These are phyloP conservation scores for Penicillium sp. DNA, from an alignment of 2,329 filamentous ascomycete species.

Conservation along the genomic window DNA sequence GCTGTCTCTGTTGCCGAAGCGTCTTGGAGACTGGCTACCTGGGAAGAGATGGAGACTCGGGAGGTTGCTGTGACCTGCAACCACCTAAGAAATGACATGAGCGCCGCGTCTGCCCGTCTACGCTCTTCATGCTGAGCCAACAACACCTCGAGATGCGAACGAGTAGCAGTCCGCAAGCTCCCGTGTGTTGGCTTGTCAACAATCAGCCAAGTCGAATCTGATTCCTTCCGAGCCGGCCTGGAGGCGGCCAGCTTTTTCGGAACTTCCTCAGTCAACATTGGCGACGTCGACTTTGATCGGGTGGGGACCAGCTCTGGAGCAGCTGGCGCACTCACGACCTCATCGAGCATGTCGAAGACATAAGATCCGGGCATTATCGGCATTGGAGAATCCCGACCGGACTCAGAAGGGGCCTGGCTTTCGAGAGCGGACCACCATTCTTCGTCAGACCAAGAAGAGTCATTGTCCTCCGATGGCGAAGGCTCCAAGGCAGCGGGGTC, in stretches of 20 bases:
- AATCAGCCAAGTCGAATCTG: not conserved
- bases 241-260: not conserved
- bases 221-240: not conserved
- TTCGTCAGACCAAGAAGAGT: not conserved
- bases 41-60: not conserved
- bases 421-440: no score
- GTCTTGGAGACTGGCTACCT: slow-evolving; percentile 1
- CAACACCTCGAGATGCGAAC: not conserved
- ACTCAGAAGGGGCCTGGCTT: no score
- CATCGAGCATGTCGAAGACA: not conserved
- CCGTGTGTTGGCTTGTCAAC: not conserved
- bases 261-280: not conserved
- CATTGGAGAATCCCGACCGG: no score
- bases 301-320: not conserved
- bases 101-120: not conserved
- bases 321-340: slow-evolving; percentile 1
- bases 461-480: not conserved
- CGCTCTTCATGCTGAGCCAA: not conserved
- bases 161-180: not conserved
- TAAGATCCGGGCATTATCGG: no score
- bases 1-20: slow-evolving; percentile 4
- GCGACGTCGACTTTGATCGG: not conserved
- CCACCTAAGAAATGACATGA: not conserved
- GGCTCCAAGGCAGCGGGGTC: not conserved
- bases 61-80: slow-evolving; percentile 5